These are phyloP conservation scores for Fusarium duplospermum DNA, from an alignment of 2,329 filamentous ascomycete genomes.

Conservation along the genomic window DNA sequence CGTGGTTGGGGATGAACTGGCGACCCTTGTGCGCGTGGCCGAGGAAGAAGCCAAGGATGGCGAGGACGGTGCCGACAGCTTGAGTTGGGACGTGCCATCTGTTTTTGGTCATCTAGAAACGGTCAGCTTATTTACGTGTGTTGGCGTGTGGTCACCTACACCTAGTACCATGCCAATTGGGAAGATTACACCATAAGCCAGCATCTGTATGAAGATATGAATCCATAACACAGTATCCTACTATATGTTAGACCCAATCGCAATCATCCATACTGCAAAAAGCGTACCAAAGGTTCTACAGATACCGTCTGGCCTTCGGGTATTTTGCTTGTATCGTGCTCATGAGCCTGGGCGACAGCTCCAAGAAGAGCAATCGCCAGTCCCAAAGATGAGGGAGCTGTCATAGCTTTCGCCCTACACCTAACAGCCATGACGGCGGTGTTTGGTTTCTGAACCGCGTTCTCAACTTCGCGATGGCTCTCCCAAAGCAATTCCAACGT, in stretches of 20 bases:
- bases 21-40: conserved; percentile 92
- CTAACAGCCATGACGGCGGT: conserved; percentile 34
- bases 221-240: conserved; percentile 89
- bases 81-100: conserved; percentile 96
- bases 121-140: conserved; percentile 3
- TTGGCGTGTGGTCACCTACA: conserved; percentile 62
- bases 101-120: conserved; percentile 80
- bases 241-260: conserved; percentile 47
- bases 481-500: not conserved
- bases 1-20: conserved; percentile 80
- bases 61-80: conserved; percentile 77
- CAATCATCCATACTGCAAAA: not conserved
- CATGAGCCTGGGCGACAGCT: conserved; percentile 54
- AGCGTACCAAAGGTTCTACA: conserved; percentile 76
- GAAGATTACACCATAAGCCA: conserved; percentile 92
- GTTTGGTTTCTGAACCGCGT: conserved; percentile 9
- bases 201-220: conserved; percentile 89
- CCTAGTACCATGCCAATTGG: conserved; percentile 96
- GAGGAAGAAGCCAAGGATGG: conserved; percentile 87
- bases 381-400: conserved; percentile 29
- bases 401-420: conserved; percentile 24
- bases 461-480: not conserved
- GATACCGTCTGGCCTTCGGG: conserved; percentile 77
- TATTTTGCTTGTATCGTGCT: conserved; percentile 65
- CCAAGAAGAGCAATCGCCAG: conserved; percentile 41